Evolutionary conservation across 192 early-diverging fungal genomes (phyloP).

Genomic region (Podila epicladia): DNA sequence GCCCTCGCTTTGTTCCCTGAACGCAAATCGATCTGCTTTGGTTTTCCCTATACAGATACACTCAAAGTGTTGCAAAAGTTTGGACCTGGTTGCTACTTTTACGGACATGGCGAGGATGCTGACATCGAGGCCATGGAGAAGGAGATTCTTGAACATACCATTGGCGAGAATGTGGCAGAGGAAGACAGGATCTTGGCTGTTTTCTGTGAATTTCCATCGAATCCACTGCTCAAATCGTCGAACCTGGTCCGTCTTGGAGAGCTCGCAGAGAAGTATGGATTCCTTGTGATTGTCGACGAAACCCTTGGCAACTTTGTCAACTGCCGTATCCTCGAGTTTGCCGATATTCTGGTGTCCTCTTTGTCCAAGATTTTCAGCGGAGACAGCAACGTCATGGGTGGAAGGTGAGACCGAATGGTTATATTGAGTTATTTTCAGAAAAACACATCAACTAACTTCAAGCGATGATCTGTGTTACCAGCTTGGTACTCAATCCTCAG

Average conservation of each 20-base stretch:
- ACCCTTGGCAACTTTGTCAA: slow-evolving; percentile 97
- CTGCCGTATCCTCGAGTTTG: slow-evolving; percentile 77
- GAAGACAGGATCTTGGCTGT: slow-evolving; percentile 74
- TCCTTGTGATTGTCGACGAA: slow-evolving; percentile 91
- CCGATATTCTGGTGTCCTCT: slow-evolving; percentile 90
- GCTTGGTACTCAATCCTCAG: slow-evolving; percentile 82
- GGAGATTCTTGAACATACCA: slow-evolving; percentile 58
- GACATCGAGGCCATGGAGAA: slow-evolving; percentile 81
- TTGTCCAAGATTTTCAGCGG: slow-evolving; percentile 96
- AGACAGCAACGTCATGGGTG: slow-evolving; percentile 98
- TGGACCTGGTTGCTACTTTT: slow-evolving; percentile 88
- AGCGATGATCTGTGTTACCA: slow-evolving; percentile 8
- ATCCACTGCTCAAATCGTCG: slow-evolving; percentile 89
- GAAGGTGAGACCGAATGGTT: slow-evolving; percentile 65
- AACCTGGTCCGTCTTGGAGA: slow-evolving; percentile 77
- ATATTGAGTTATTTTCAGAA: not conserved
- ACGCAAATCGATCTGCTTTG: slow-evolving; percentile 89
- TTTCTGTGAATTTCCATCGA: slow-evolving; percentile 95
- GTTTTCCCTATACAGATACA: slow-evolving; percentile 97
- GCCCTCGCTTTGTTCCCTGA: slow-evolving; percentile 56
- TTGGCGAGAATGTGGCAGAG: slow-evolving; percentile 56
- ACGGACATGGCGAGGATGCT: slow-evolving; percentile 81
- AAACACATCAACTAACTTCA: not conserved
- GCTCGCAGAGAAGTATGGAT: slow-evolving; percentile 80
- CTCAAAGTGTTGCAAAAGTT: slow-evolving; percentile 97